These are phyloP conservation scores for Cutaneotrichosporon mucoides DNA, from an alignment of 1,284 basidiomycete species.

Conservation along the genomic window DNA sequence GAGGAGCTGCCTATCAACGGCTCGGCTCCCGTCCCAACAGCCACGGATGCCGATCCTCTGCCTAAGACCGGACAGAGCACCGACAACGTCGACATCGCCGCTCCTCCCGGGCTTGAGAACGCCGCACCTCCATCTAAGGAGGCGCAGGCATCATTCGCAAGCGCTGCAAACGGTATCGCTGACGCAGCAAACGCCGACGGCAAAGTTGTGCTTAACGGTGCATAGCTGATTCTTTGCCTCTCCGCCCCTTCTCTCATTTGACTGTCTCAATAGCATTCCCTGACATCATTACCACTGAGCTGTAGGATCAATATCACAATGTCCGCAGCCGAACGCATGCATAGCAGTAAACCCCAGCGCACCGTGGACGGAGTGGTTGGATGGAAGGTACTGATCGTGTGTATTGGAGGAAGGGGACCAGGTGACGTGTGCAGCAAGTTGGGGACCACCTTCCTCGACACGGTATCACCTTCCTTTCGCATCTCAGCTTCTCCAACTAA, in stretches of 20 bases:
- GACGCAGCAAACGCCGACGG: slow-evolving; percentile 7
- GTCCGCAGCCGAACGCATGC: background rate
- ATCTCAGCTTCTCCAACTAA: too few species aligned
- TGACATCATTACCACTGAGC: background rate
- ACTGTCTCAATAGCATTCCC: background rate
- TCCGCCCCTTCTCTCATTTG: too few species aligned
- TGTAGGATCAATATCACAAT: background rate
- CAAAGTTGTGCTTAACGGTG: slow-evolving; percentile 10
- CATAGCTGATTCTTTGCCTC: background rate
- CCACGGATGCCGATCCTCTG: slow-evolving; percentile 30
- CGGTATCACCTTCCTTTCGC: background rate
- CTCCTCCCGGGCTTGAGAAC: slow-evolving; percentile 38
- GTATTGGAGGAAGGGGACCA: too few species aligned
- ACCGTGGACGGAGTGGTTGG: too few species aligned
- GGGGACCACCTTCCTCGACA: too few species aligned
- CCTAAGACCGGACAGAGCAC: slow-evolving; percentile 19
- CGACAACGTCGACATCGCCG: slow-evolving; percentile 19
- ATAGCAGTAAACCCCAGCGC: slow-evolving; percentile 1
- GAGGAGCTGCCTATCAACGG: background rate
- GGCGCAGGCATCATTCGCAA: slow-evolving; percentile 38
- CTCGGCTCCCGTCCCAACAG: slow-evolving; percentile 9
- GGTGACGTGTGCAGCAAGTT: slow-evolving; percentile 2
- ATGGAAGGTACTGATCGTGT: too few species aligned
- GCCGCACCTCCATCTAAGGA: slow-evolving; percentile 35
- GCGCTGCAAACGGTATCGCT: slow-evolving; percentile 41